These are phyloP conservation scores for Mortierella claussenii DNA, from an alignment of 192 early-diverging fungal genomes.

Conservation along the genomic window DNA sequence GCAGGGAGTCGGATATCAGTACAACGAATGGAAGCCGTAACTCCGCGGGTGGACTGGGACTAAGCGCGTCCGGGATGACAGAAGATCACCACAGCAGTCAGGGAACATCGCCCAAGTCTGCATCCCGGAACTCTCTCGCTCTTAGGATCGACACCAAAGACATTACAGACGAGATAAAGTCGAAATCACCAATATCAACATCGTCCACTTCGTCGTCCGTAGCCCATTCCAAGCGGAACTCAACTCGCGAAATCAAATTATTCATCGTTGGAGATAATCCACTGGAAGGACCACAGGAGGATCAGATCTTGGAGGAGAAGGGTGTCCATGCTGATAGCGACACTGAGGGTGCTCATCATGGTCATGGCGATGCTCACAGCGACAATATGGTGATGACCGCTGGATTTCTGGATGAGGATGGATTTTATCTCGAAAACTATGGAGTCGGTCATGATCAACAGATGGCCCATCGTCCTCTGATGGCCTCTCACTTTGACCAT, in stretches of 20 bases:
- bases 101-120: background rate
- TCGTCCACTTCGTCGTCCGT: too few relatives aligned
- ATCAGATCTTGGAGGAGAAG: background rate
- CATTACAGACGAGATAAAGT: background rate
- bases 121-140: constrained; percentile 7
- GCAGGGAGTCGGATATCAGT: background rate
- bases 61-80: background rate
- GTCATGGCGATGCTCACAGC: background rate
- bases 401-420: constrained; percentile 33
- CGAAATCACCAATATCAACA: too few relatives aligned
- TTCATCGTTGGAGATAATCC: constrained; percentile 44
- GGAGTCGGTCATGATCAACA: constrained; percentile 1
- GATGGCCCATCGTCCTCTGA: constrained; percentile 6
- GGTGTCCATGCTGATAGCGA: too few relatives aligned
- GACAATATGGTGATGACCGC: background rate
- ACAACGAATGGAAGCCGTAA: background rate
- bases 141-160: constrained; percentile 32
- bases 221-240: background rate
- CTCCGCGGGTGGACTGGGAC: background rate
- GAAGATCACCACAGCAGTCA: constrained; percentile 5
- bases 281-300: background rate
- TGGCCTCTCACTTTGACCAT: constrained; percentile 41
- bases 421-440: constrained; percentile 30
- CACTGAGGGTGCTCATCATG: background rate
- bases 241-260: constrained; percentile 27